Base-by-base conservation (phyloP, 306 rosid species). In the Prunus padus region DNA sequence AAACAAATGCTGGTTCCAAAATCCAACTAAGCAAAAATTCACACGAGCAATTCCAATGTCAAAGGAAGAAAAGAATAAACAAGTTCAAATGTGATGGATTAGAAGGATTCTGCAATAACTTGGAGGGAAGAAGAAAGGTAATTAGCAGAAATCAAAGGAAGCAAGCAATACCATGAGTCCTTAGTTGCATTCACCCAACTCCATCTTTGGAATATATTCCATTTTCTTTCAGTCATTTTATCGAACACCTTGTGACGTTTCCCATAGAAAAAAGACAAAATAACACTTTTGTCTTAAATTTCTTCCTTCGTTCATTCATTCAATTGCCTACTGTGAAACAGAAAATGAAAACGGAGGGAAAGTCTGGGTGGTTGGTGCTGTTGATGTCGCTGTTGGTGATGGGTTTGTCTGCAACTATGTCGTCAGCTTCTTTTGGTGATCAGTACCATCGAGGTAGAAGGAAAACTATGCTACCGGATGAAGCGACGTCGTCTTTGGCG, bases 341-440 rank as follows among this genome's bases (percentile, higher is more conserved):
- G 11, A 44, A 25, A 69, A 72, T 61, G 18, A 23, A 67, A 57
- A 16, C 47, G 44, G 55, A 42, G 49, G 65, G 65, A 79, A 86
- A 60, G 59, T 71, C 12, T 67, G 67, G 86, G 65, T 62, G 50
- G 9, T 88, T 47, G 57, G 63, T 65, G 66, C 81, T 72, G 49
- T 85, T 55, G 82, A 72, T 82, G 67, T 79, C 75, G 73, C 37
- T 81, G 71, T 44, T 73, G 86, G 65, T 66, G 42, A 77, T 78
- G 72, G 69, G 74, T 45, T 79, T 56, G 74, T 69, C 45, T 56
- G 25, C 78, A 45, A 59, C 74, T 30, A 20, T 37, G 69, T 88
- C 90, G 33, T 89, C 92, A 46, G 90, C 96, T 85, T 86, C 92
- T 79, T 89, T 85, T 40, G 84, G 69, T 50, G 81, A 72, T 68